phyloP scores from a whole-genome alignment of 2,329 filamentous ascomycete species.

The Aspergillus ibericus region DNA sequence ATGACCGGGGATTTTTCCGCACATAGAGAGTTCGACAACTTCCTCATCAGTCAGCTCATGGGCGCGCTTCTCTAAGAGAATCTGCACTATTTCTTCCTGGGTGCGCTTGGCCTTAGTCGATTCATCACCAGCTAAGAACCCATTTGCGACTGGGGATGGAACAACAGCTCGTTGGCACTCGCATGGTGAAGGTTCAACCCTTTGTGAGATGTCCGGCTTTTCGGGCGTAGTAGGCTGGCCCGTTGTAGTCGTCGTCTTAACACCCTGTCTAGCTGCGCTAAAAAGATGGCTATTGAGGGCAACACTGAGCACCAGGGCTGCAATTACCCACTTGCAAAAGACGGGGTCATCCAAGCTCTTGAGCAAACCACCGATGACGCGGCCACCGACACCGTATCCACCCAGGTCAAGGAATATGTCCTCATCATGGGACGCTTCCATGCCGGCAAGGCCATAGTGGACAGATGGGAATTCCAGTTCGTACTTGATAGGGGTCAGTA shows the following conservation, averaged over 20 bases:
- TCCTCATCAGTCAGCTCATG: slow-evolving; percentile 64
- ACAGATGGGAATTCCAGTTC: slow-evolving; percentile 69
- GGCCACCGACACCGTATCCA: slow-evolving; percentile 67
- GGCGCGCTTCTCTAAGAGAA: slow-evolving; percentile 50
- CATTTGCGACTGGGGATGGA: not conserved
- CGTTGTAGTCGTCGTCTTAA: slow-evolving; percentile 78
- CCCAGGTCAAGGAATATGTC: slow-evolving; percentile 61
- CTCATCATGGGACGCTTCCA: slow-evolving; percentile 53
- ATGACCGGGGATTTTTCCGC: slow-evolving; percentile 92
- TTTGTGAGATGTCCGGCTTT: slow-evolving; percentile 36
- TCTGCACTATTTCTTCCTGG: slow-evolving; percentile 68
- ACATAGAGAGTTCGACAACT: slow-evolving; percentile 76
- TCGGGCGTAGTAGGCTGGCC: slow-evolving; percentile 37
- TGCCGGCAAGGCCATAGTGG: slow-evolving; percentile 44
- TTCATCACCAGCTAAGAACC: slow-evolving; percentile 2
- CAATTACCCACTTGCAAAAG: slow-evolving; percentile 95
- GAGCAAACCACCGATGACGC: slow-evolving; percentile 83
- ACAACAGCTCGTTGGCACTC: not conserved
- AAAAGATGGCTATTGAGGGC: slow-evolving; percentile 96
- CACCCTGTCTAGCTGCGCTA: slow-evolving; percentile 95
- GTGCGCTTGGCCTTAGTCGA: slow-evolving; percentile 55
- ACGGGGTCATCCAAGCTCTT: slow-evolving; percentile 95
- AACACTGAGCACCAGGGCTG: slow-evolving; percentile 85
- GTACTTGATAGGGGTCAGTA: slow-evolving; percentile 94
- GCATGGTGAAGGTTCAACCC: slow-evolving; percentile 26